A percentile compares a stretch with the other conserved stretches of the same genome.
phyloP scores from a whole-genome alignment of 1,139 yeast species.

The Spencermartinsiella ligniputridi region DNA sequence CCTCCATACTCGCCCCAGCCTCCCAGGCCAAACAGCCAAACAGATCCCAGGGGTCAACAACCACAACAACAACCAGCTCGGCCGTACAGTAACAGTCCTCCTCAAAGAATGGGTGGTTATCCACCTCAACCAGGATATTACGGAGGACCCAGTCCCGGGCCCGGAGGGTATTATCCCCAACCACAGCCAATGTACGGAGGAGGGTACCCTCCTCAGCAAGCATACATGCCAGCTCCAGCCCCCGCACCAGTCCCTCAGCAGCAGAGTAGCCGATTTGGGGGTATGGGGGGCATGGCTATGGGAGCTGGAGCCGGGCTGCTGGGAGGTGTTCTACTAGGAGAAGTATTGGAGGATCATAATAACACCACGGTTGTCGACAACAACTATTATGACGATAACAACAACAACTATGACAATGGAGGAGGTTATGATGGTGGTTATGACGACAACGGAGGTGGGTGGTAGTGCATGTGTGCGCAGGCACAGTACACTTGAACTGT shows the following conservation, averaged over 20 bases:
- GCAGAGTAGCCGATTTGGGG: conserved; percentile 26
- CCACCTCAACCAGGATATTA: conserved; percentile 22
- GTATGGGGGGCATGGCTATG: conserved; percentile 51
- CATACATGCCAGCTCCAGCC: conserved; percentile 12
- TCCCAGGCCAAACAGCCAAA: conserved; percentile 17
- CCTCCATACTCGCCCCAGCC: conserved; percentile 32
- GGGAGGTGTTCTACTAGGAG: conserved; percentile 65
- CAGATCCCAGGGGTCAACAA: conserved; percentile 27
- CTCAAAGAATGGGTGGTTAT: conserved; percentile 9
- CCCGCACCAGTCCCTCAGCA: conserved; percentile 34
- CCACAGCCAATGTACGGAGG: conserved; percentile 16
- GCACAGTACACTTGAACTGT: no score
- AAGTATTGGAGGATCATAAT: conserved; percentile 34
- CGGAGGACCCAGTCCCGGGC: conserved; percentile 18
- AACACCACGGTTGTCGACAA: conserved; percentile 29
- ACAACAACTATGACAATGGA: conserved; percentile 15
- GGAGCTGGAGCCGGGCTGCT: conserved; percentile 81
- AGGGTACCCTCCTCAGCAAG: conserved; percentile 26
- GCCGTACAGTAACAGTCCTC: conserved; percentile 1
- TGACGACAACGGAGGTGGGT: conserved; percentile 16
- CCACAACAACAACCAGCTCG: conserved; percentile 6
- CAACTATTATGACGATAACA: conserved; percentile 26
- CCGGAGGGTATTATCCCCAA: conserved; percentile 15
- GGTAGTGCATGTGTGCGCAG: background rate
- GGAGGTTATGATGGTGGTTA: conserved; percentile 15